Percentiles rank a stretch among this genome's conserved stretches.
phyloP scores from a whole-genome alignment of 140 eudicot genomes.

The Senecio squalidus region DNA sequence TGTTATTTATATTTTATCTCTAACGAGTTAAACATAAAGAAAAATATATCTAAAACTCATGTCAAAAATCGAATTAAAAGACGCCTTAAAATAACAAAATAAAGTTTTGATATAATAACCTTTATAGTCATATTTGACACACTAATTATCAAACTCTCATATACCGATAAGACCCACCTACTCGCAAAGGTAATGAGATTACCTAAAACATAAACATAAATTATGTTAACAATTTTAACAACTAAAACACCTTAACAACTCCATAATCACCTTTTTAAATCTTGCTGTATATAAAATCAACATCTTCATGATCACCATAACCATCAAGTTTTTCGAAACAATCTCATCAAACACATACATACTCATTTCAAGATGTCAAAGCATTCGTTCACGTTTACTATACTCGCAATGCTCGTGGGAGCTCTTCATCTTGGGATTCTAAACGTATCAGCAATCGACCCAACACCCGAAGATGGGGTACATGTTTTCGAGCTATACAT shows the following conservation, averaged over 20 bases:
- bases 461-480: conserved; percentile 29
- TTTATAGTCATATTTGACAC: too few species aligned
- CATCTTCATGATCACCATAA: conserved; percentile 15
- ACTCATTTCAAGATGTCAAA: conserved; percentile 45
- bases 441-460: conserved; percentile 30
- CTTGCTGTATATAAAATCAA: conserved; percentile 24
- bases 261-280: conserved; percentile 17
- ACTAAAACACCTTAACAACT: conserved; percentile 25
- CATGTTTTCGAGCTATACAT: conserved; percentile 74
- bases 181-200: conserved; percentile 4
- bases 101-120: background rate
- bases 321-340: conserved; percentile 5
- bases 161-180: background rate
- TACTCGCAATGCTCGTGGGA: conserved; percentile 23
- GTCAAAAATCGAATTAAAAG: too few species aligned
- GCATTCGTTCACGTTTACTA: conserved; percentile 13
- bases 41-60: too few species aligned
- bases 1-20: too few species aligned
- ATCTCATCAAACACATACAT: background rate
- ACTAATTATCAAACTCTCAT: too few species aligned
- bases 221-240: conserved; percentile 8
- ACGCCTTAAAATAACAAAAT: too few species aligned
- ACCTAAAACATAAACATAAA: conserved; percentile 9
- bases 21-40: too few species aligned
- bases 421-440: conserved; percentile 18